phyloP scores from a whole-genome alignment of 805 yeast species.

The Suhomyces canberraensis region DNA sequence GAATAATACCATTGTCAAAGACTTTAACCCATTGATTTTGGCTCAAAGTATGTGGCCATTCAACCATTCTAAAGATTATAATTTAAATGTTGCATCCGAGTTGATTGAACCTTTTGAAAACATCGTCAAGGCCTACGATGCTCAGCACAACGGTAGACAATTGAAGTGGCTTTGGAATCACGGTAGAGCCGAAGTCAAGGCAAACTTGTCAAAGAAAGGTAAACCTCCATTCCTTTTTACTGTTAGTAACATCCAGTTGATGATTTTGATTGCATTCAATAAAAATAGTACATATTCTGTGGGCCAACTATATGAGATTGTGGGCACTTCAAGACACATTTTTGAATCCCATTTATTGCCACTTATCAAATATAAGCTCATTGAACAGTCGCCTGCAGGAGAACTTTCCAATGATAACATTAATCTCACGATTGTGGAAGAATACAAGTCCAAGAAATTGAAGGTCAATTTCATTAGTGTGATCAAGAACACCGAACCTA shows the following conservation, averaged over 20 bases:
- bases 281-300: conserved; percentile 58
- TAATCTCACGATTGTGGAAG: conserved; percentile 65
- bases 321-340: conserved; percentile 62
- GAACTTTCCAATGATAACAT: conserved; percentile 46
- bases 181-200: conserved; percentile 88
- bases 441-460: conserved; percentile 80
- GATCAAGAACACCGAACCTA: conserved; percentile 52
- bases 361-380: conserved; percentile 71
- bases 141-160: conserved; percentile 81
- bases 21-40: conserved; percentile 70
- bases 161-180: conserved; percentile 96
- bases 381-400: conserved; percentile 64
- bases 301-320: conserved; percentile 58
- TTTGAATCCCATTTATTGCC: conserved; percentile 78
- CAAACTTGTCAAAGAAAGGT: conserved; percentile 76
- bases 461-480: conserved; percentile 74
- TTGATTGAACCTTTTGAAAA: conserved; percentile 61
- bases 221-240: conserved; percentile 78
- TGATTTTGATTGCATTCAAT: conserved; percentile 82
- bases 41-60: conserved; percentile 92
- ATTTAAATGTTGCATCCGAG: conserved; percentile 60
- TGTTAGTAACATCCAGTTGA: conserved; percentile 82
- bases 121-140: conserved; percentile 64
- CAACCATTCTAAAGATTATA: conserved; percentile 39
- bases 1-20: conserved; percentile 36